Evolutionary conservation across 805 yeast genomes (phyloP).

Genomic region (Candida corydali): DNA sequence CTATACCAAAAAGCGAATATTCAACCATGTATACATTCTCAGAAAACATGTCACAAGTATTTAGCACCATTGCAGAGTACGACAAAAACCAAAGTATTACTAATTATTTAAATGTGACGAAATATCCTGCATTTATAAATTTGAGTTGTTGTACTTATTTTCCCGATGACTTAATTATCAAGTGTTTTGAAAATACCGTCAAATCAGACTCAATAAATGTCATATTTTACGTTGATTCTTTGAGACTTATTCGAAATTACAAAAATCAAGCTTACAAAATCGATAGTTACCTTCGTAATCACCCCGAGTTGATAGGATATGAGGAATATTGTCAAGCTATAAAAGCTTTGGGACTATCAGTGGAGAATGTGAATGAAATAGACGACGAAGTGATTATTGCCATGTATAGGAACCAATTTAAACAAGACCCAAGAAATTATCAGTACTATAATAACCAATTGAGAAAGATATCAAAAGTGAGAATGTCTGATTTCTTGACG

Average conservation of each 20-base stretch:
- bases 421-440: slow-evolving; percentile 34
- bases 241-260: slow-evolving; percentile 20
- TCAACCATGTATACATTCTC: slow-evolving; percentile 25
- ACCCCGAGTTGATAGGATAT: slow-evolving; percentile 27
- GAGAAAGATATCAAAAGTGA: slow-evolving; percentile 21
- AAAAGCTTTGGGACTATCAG: slow-evolving; percentile 24
- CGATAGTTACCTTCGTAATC: slow-evolving; percentile 24
- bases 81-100: slow-evolving; percentile 31
- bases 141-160: slow-evolving; percentile 28
- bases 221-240: slow-evolving; percentile 35
- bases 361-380: slow-evolving; percentile 13
- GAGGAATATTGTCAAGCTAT: slow-evolving; percentile 31
- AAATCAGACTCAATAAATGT: slow-evolving; percentile 28
- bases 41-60: slow-evolving; percentile 30
- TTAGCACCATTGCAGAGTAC: slow-evolving; percentile 30
- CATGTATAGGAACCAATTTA: slow-evolving; percentile 27
- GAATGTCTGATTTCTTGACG: slow-evolving; percentile 17
- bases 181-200: slow-evolving; percentile 36
- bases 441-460: slow-evolving; percentile 29
- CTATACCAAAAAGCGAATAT: slow-evolving; percentile 17
- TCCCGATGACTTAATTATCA: slow-evolving; percentile 37
- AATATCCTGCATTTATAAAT: slow-evolving; percentile 22
- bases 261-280: slow-evolving; percentile 16
- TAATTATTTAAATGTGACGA: slow-evolving; percentile 16
- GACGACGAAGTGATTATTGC: slow-evolving; percentile 35